phyloP scores from a whole-genome alignment of 345 rosid species.

The Carallia pectinifolia region DNA sequence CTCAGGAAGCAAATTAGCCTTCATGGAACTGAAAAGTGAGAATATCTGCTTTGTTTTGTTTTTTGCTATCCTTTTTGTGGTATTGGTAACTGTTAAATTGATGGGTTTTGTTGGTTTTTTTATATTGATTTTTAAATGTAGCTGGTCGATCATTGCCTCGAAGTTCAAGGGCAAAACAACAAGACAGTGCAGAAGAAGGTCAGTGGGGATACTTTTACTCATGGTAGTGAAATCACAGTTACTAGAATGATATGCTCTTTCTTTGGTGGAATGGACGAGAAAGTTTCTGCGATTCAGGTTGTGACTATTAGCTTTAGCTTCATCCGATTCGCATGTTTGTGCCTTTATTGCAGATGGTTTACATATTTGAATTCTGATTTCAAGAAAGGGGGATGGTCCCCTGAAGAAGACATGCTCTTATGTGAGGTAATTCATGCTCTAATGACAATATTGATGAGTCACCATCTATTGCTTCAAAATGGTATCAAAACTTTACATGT shows the following conservation, averaged over 20 bases:
- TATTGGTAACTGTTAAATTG: too few species aligned
- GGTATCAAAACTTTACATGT: neutral
- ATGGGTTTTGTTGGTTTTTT: too few species aligned
- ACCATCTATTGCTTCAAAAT: neutral
- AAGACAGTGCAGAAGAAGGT: constrained; percentile 98
- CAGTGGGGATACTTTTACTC: constrained; percentile 13
- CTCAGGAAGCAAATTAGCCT: constrained; percentile 73
- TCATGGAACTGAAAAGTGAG: constrained; percentile 91
- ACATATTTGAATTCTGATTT: constrained; percentile 94
- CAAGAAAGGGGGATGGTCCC: constrained; percentile 99
- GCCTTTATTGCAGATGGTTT: constrained; percentile 65
- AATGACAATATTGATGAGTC: neutral
- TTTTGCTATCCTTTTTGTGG: too few species aligned
- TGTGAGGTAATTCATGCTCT: constrained; percentile 63
- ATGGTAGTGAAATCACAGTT: neutral
- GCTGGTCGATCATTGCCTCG: constrained; percentile 94
- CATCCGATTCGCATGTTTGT: constrained; percentile 20
- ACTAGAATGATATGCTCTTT: neutral
- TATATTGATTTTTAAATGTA: constrained; percentile 31
- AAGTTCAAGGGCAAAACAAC: constrained; percentile 90
- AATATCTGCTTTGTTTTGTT: neutral
- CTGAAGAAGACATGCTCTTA: constrained; percentile 89
- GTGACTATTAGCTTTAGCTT: neutral
- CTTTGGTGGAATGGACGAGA: too few species aligned
- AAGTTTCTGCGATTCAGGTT: too few species aligned